Base-by-base conservation (phyloP, 352 stramenopile genomes). In the Halophytophthora polymorphica region DNA sequence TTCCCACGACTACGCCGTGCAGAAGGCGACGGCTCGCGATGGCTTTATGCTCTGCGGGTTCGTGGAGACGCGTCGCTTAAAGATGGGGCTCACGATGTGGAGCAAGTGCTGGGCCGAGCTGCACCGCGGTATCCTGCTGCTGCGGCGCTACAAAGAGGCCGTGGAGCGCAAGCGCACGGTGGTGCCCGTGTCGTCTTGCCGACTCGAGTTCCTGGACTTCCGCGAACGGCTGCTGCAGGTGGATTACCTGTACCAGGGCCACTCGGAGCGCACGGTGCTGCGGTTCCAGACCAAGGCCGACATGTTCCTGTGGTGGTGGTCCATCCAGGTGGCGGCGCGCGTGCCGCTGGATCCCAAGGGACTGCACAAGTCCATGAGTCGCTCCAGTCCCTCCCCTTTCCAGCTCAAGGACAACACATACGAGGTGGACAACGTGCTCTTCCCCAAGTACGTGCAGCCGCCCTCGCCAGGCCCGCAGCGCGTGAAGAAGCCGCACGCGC, bases 301-400 rank as follows among this genome's bases (percentile, higher is more conserved):
- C 50, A 64, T 91, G 52, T 90, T 88, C 38, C 50, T 87, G 2
- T 91, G 81, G 81, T 91, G 78, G 78, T 91, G 76, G 76, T 67
- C 65, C 2, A 72, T 91, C 23, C 78, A 89, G 52, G 62, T 91
- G 43, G 67, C 78, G 0, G 73, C 73, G 12, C 74, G 56, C 29
- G 68, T 75, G 25, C 61, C 61, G 3, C 63, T 79, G 35, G 69
- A 83, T 50, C 58, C 56, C 13, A 62, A 79, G 49, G 41, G 77
- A 28, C 54, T 83, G 22, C 61, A 83, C 43, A 68, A 80, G 25
- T 71, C 71, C 13, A 69, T 85, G 57, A 70, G 66, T 58, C 71
- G 62, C 5, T 56, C 55, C 13, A 73, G 57, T 13, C 31, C 83
- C 8, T 67, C 66, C 14, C 69, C 73, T 11, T 65, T 82, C 7